Conservation (phyloP, 2,329 filamentous ascomycete genomes). For the Alternaria panax region DNA sequence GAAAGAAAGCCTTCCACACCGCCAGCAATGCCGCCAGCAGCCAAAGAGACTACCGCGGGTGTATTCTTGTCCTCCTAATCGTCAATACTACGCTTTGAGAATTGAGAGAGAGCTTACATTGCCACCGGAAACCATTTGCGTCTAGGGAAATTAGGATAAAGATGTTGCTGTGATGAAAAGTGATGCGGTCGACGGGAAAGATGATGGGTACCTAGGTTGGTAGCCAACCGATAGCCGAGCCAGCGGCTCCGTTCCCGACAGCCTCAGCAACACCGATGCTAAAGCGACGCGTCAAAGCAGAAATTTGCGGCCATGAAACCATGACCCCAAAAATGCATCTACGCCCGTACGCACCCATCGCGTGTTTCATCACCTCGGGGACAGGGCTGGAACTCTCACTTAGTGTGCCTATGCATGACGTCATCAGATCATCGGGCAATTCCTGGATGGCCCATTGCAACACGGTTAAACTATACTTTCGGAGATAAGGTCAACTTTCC, state of each 20-base stretch:
- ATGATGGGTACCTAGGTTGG: slow-evolving; percentile 6
- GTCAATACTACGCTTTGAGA: background rate
- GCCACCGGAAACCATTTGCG: slow-evolving; percentile 42
- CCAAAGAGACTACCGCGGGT: slow-evolving; percentile 48
- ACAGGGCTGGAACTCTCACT: background rate
- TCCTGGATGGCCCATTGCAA: background rate
- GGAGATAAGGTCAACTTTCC: background rate
- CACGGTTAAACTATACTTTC: background rate
- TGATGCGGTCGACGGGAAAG: slow-evolving; percentile 12
- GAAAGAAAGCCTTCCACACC: slow-evolving; percentile 50
- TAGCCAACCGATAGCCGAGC: slow-evolving; percentile 12
- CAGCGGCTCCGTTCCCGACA: slow-evolving; percentile 8
- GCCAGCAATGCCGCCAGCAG: slow-evolving; percentile 50
- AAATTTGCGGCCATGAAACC: background rate
- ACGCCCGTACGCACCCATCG: background rate
- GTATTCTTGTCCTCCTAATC: slow-evolving; percentile 44
- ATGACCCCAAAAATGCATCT: background rate
- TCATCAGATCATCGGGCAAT: background rate
- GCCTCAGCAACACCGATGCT: background rate
- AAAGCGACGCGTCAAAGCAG: background rate
- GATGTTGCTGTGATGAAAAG: slow-evolving; percentile 25
- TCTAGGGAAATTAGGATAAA: slow-evolving; percentile 1
- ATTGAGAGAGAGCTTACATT: slow-evolving; percentile 24
- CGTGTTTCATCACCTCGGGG: background rate
- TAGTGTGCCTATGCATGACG: background rate